phyloP scores from a whole-genome alignment of 345 rosid genomes.

The Eucalyptus microcorys region DNA sequence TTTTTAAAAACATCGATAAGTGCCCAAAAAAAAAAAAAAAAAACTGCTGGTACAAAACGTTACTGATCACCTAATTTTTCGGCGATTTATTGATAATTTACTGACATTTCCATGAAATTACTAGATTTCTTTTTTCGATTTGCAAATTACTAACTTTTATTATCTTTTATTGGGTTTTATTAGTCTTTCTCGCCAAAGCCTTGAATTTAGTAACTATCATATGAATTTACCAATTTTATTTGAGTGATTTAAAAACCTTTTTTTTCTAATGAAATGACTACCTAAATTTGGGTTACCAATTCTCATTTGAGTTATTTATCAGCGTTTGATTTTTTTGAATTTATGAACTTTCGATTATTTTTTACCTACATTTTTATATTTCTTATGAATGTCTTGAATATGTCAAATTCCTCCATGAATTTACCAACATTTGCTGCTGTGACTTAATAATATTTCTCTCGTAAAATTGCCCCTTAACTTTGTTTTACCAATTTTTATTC shows the following conservation, averaged over 20 bases:
- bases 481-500: neutral
- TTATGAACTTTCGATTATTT: neutral
- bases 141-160: neutral
- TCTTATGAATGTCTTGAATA: neutral
- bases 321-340: neutral
- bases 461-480: neutral
- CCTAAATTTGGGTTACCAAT: neutral
- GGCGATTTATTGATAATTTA: neutral
- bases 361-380: neutral
- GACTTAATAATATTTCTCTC: neutral
- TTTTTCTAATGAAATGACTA: neutral
- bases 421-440: neutral
- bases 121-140: rapidly evolving
- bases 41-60: neutral
- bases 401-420: neutral
- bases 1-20: neutral
- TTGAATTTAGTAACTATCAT: neutral
- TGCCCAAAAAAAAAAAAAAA: neutral
- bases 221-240: neutral
- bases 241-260: neutral
- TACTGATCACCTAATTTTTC: neutral
- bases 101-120: neutral
- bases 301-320: neutral
- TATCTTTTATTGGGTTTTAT: neutral
- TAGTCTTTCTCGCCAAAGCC: neutral